Evolutionary conservation across 2,329 filamentous ascomycete genomes (phyloP), one percentile per base, ranked within the genome.

Genomic region (Exophiala viscosa): DNA sequence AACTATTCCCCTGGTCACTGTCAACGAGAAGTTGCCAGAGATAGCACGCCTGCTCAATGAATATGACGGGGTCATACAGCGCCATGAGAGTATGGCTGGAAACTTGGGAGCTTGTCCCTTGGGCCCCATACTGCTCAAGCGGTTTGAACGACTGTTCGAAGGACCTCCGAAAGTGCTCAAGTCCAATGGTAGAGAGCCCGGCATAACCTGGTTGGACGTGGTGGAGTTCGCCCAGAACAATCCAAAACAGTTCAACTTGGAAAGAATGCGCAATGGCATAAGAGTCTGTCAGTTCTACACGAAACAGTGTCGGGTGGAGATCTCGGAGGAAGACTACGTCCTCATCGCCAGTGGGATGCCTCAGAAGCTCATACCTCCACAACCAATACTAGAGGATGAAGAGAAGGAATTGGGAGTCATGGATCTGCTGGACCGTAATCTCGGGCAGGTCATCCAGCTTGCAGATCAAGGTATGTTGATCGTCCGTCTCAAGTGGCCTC

Each of bases 61-160:
- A 62, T 95, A 95, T 70, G 88, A 91, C 79, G 89, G 85, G 59
- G 88, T 93, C 13, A 76, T 95, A 47, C 87, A 88, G 64, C 83
- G 88, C 50, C 88, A 92, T 68, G 90, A 96, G 72, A 92, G 87
- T 68, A 82, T 95, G 63, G 90, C 90, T 42, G 86, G 87, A 52
- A 92, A 90, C 64, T 78, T 96, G 20, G 90, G 90, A 62, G 90
- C 88, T 50, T 87, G 89, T 61, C 85, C 91, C 14, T 82, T 90
- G 1, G 89, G 87, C 0, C 88, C 89, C 18, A 88, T 91, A 46
- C 73, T 95, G 57, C 82, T 95, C 63, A 90, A 90, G 70, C 86
- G 88, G 38, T 90, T 95, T 67, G 90, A 95, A 68, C 82, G 87
- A 48, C 78, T 92, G 50, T 95, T 96, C 64, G 89, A 95, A 59